These are phyloP conservation scores for Stentor roeselii DNA, from an alignment of 73 alveolate species.

Conservation along the genomic window DNA sequence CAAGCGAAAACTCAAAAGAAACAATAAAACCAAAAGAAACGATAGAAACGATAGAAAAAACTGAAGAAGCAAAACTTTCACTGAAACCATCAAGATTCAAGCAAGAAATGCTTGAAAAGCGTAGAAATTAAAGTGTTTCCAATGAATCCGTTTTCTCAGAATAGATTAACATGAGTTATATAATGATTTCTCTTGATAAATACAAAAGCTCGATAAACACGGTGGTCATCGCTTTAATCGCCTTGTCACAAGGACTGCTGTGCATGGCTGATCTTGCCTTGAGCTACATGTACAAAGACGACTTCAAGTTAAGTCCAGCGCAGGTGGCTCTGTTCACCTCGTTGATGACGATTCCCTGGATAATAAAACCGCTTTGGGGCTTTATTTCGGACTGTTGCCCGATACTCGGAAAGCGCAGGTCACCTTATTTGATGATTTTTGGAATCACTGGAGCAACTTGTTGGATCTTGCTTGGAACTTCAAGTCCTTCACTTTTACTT, in stretches of 20 bases:
- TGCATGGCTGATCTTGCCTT: slow-evolving; percentile 50
- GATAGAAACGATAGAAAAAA: neutral
- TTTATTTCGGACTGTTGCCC: slow-evolving; percentile 88
- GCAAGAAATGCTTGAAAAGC: neutral
- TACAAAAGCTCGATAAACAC: neutral
- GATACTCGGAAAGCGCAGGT: slow-evolving; percentile 74
- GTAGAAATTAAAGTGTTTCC: too few species aligned
- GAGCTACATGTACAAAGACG: slow-evolving; percentile 51
- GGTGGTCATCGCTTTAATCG: slow-evolving; percentile 12
- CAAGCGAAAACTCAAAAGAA: neutral
- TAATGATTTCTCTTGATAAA: too few species aligned
- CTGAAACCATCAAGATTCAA: neutral
- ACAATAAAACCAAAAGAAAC: neutral
- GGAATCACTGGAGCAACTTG: slow-evolving; percentile 59
- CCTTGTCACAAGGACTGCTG: slow-evolving; percentile 38
- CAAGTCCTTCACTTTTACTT: slow-evolving; percentile 22
- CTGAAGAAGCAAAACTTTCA: neutral
- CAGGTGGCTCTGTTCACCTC: slow-evolving; percentile 35
- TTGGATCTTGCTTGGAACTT: slow-evolving; percentile 66
- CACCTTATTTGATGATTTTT: slow-evolving; percentile 76
- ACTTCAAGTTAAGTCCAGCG: slow-evolving; percentile 47
- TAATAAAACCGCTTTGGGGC: slow-evolving; percentile 92
- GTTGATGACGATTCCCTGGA: slow-evolving; percentile 59
- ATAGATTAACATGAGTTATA: too few species aligned
- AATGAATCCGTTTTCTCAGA: too few species aligned